phyloP scores from a whole-genome alignment of 495 filamentous ascomycete species.

The Aspergillus conjunctus region DNA sequence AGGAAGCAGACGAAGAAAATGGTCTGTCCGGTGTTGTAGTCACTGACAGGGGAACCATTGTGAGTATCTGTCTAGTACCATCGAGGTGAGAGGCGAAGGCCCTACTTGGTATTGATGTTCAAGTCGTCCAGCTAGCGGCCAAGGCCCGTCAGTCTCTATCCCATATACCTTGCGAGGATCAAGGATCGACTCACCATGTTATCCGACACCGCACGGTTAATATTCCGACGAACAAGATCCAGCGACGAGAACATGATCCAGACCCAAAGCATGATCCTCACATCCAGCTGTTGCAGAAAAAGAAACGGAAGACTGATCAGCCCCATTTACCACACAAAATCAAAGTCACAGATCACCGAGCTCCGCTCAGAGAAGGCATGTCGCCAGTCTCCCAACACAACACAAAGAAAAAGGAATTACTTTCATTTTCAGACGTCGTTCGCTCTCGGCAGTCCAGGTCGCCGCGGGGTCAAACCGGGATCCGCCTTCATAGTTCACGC shows the following conservation, averaged over 20 bases:
- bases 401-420: conserved; percentile 44
- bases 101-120: conserved; percentile 7
- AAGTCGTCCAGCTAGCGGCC: not conserved
- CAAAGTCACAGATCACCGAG: too few relatives aligned
- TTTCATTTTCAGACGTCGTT: conserved; percentile 33
- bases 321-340: conserved; percentile 42
- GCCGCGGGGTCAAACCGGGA: conserved; percentile 51
- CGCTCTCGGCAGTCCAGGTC: conserved; percentile 51
- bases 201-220: conserved; percentile 9
- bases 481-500: conserved; percentile 42
- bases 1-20: conserved; percentile 38
- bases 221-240: conserved; percentile 9
- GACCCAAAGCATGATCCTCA: conserved; percentile 5
- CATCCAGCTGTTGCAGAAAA: conserved; percentile 1
- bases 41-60: not conserved
- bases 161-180: not conserved
- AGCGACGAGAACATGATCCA: conserved; percentile 11
- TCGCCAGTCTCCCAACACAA: too few relatives aligned
- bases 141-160: not conserved
- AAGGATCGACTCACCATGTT: not conserved
- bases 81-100: not conserved
- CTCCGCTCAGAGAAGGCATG: too few relatives aligned
- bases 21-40: conserved; percentile 53
- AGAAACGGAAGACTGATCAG: conserved; percentile 6
- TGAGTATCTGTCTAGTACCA: too few relatives aligned